Evolutionary conservation across 805 yeast genomes (phyloP), one percentile per base, ranked within the genome.

Genomic region (Saccharomyces mikatae): DNA sequence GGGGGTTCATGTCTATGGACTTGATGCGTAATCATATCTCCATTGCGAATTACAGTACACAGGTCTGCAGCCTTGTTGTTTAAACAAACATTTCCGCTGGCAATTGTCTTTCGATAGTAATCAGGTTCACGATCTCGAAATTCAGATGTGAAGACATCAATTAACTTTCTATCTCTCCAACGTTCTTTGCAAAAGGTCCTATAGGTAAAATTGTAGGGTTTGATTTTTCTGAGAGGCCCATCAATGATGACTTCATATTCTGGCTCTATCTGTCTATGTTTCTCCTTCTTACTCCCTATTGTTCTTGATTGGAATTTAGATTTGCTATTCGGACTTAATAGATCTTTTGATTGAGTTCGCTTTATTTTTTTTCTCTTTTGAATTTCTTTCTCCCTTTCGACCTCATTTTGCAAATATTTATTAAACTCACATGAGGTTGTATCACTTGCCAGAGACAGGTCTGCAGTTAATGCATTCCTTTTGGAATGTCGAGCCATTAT

Each of bases 1-100:
- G 94, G 81, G 1, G 97, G 96, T 65, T 92, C 99, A 65, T 92
- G 97, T 51, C 92, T 78, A 66, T 89, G 97, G 49, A 84, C 75
- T 52, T 84, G 73, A 68, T 91, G 96, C 36, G 81, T 76, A 13
- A 92, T 84, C 41, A 87, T 73, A 60, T 90, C 96, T 0, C 97
- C 97, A 65, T 91, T 89, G 46, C 79, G 72, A 4, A 92, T 80
- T 0, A 84, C 68, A 0, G 87, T 77, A 11, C 87, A 89, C 22
- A 83, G 60, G 46, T 71, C 71, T 0, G 96, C 94, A 0, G 80
- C 74, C 54, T 78, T 71, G 36, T 78, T 80, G 68, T 89, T 89
- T 17, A 92, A 64, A 2, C 81, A 75, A 1, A 94, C 97, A 58
- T 81, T 76, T 0, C 97, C 98, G 2, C 71, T 72, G 2, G 69